Base-by-base conservation (phyloP, 1,139 yeast genomes). In the Lizanozyma gosingica region DNA sequence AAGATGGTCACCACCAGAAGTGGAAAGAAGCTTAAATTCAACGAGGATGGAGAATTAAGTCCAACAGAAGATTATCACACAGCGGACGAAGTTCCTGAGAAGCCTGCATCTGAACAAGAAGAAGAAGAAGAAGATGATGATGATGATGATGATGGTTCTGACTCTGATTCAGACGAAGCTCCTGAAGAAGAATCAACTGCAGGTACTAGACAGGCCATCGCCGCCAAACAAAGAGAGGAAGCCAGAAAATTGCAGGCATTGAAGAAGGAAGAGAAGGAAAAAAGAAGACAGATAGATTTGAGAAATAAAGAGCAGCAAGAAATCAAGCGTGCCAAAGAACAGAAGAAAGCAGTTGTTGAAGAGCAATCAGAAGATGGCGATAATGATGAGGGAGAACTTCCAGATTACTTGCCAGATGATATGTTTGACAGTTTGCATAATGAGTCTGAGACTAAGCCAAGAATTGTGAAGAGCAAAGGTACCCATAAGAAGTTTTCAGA, bases 321-420 rank as follows among this genome's bases (percentile, higher is more conserved):
- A 45, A 54, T 54, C 27, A 62, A 64, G 46, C 60, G 60, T 33
- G 52, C 52, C 39, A 53, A 56, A 37, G 54, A 60, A 38, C 39
- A 55, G 36, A 47, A 52, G 33, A 54, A 52, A 43, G 49, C 48
- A 22, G 9, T 6, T 6, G 29, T 22, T 6, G 9, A 22, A 22
- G 37, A 51, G 54, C 39, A 49, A 45, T 42, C 45, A 41, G 51
- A 48, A 27, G 49, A 48, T 36, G 43, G 45, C 8, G 51, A 51
- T 15, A 46, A 47, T 34, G 48, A 48, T 18, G 48, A 49, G 6
- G 59, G 57, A 3, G 67, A 59, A 18, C 54, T 73, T 36, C 80
- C 79, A 0, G 80, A 76, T 36, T 59, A 62, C 35, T 65, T 76
- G 44, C 80, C 80, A 0, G 73, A 65, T 22, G 76, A 73, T 35